Percentiles rank a stretch among this genome's conserved stretches.
Conservation (phyloP, 2,329 filamentous ascomycete species). For the Geosmithia morbida region DNA sequence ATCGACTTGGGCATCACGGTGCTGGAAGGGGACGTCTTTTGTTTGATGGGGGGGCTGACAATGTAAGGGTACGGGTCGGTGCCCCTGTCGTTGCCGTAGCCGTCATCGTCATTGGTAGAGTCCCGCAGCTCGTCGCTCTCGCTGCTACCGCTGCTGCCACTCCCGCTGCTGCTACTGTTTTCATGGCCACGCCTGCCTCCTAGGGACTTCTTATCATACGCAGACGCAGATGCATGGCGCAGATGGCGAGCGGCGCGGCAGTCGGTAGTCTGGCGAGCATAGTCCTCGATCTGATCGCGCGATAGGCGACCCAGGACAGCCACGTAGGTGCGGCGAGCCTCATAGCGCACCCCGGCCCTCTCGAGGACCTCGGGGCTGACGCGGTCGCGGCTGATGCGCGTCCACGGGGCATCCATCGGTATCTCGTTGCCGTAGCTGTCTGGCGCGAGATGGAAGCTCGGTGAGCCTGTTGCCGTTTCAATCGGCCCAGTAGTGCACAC, state of each 20-base stretch:
- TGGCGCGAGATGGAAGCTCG: slow-evolving; percentile 27
- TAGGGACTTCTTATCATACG: not conserved
- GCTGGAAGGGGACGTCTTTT: slow-evolving; percentile 17
- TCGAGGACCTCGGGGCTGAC: slow-evolving; percentile 41
- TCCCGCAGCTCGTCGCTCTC: slow-evolving; percentile 15
- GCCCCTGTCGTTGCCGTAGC: slow-evolving; percentile 17
- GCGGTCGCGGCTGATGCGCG: slow-evolving; percentile 35
- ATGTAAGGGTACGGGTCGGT: slow-evolving; percentile 20
- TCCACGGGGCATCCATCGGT: slow-evolving; percentile 40
- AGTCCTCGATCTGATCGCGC: slow-evolving; percentile 34
- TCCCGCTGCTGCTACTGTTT: slow-evolving; percentile 5
- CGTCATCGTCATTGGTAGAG: slow-evolving; percentile 14
- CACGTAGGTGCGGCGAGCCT: slow-evolving; percentile 43
- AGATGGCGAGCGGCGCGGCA: slow-evolving; percentile 24
- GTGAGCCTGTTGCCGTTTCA: slow-evolving; percentile 3
- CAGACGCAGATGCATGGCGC: slow-evolving; percentile 1
- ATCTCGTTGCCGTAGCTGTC: slow-evolving; percentile 44
- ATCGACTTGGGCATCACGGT: slow-evolving; percentile 37
- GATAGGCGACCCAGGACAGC: slow-evolving; percentile 42
- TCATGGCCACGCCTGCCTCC: not conserved
- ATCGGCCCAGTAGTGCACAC: slow-evolving; percentile 5
- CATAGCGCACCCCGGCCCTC: slow-evolving; percentile 38
- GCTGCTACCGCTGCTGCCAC: slow-evolving; percentile 5
- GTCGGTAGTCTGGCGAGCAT: slow-evolving; percentile 32
- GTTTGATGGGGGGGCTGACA: slow-evolving; percentile 18